Evolutionary conservation across 2,329 filamentous ascomycete genomes (phyloP), one percentile per base, ranked within the genome.

Genomic region (Xylaria sp.): DNA sequence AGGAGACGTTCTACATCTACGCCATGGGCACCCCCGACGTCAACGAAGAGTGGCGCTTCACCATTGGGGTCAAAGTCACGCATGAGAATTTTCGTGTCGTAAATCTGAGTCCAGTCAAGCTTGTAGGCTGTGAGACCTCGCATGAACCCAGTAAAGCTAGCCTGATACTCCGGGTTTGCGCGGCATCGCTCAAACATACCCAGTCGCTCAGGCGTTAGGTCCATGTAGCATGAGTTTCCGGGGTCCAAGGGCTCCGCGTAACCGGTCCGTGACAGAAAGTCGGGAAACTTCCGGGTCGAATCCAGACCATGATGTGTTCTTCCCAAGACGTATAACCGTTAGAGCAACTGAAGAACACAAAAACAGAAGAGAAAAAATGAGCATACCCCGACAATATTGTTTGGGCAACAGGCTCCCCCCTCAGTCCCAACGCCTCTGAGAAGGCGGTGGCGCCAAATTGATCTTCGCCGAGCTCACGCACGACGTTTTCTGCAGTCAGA

Each of bases 11-110:
- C 68, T 8, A 77, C 67, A 60, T 80, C 77, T 19, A 76, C 72
- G 1, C 77, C 78, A 6, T 72, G 74, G 49, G 75, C 75, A 6
- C 78, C 78, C 40, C 77, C 78, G 3, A 80, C 63, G 42, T 80
- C 78, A 37, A 80, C 77, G 6, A 79, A 62, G 2, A 75, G 57
- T 1, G 71, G 66, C 31, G 21, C 40, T 21, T 55, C 55, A 3
- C 64, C 62, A 40, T 59, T 57, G 7, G 65, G 45, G 25, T 69
- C 54, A 42, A 66, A 67, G 19, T 61, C 67, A 2, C 57, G 51
- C 21, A 74, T 56, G 3, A 74, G 66, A 4, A 53, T 35, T 2
- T 19, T 53, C 3, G 72, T 69, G 56, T 71, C 56, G 56, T 74
- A 71, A 19, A 78, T 64, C 60, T 74, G 64, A 50, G 71, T 75